Base-by-base conservation (phyloP, 129 eudicot species). In the Logfia minima region DNA sequence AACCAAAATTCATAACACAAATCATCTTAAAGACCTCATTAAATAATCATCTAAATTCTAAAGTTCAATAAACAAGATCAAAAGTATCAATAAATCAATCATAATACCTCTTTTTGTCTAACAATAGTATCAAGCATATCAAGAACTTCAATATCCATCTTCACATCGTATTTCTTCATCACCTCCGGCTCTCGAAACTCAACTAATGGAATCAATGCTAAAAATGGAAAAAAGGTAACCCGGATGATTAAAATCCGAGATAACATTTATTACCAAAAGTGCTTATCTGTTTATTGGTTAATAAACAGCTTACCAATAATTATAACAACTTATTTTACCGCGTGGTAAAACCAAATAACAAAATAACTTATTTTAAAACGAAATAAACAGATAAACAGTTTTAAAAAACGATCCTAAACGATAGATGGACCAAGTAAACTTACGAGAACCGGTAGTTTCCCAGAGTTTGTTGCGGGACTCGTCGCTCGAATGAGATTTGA, bases 181-280 rank as follows among this genome's bases (percentile, higher is more conserved):
- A 88, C 83, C 24, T 89, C 92, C 2, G 96, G 85, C 64, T 86
- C 90, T 3, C 97, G 88, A 81, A 94, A 94, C 86, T 94, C 99
- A 72, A 11, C 80, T 85, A 91, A 41, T 0, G 96, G 99, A 39
- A 94, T 91, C 77, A 89, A 81, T 21, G 97, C 99, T 94, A 78
- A 3, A 45, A 7, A 3, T 16, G 8, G 1, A 7, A 3, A 69
- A n/a, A 19, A n/a, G 31, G 17, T 7, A 5, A 66, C 11, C 29
- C 2, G 2, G 3, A 61, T 63, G 0, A 37, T 37, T 37, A 37
- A 37, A 37, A 37, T 37, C 10, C 43, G 43, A 37, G 43, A 37
- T 37, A 37, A 7, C 43, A 8, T 8, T 7, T 37, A 37, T 7
- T 37, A 8, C 10, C 2, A 8, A 39, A 34, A 39, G 11, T 8